Evolutionary conservation across 176 grass and related monocot species (phyloP).

Genomic region (Oryza meyeriana): DNA sequence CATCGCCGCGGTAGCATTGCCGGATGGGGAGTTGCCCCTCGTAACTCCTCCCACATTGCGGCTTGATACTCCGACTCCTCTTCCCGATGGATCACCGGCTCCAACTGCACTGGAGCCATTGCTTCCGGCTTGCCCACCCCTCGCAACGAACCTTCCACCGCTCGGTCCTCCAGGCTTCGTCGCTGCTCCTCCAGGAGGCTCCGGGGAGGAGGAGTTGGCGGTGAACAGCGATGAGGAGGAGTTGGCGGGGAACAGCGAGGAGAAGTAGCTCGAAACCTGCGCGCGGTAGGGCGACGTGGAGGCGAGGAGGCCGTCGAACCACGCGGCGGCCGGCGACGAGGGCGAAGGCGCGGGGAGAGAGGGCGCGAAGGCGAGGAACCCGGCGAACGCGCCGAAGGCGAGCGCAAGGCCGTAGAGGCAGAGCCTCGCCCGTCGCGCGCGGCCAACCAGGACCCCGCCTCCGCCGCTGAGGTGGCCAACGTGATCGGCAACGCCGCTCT

Average conservation of each 20-base stretch:
- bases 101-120: not conserved
- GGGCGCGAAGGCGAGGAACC: conserved; percentile 63
- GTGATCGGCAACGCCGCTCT: conserved; percentile 35
- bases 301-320: conserved; percentile 62
- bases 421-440: conserved; percentile 46
- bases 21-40: not conserved
- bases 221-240: conserved; percentile 64
- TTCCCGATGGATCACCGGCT: conserved; percentile 13
- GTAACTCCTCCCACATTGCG: conserved; percentile 1
- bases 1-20: not conserved
- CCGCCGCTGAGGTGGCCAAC: conserved; percentile 35
- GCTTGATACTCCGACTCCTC: not conserved
- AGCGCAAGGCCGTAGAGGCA: conserved; percentile 66
- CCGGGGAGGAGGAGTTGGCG: conserved; percentile 41
- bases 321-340: conserved; percentile 37
- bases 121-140: not conserved
- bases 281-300: conserved; percentile 60
- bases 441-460: not conserved
- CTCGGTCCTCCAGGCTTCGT: conserved; percentile 21
- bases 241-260: conserved; percentile 62
- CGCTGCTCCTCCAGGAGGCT: not conserved
- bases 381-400: conserved; percentile 55
- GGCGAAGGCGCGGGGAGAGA: conserved; percentile 27
- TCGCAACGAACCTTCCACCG: not conserved
- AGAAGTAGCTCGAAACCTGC: conserved; percentile 65